These are phyloP conservation scores for Parastagonospora avenae DNA, from an alignment of 2,329 filamentous ascomycete genomes.

Conservation along the genomic window DNA sequence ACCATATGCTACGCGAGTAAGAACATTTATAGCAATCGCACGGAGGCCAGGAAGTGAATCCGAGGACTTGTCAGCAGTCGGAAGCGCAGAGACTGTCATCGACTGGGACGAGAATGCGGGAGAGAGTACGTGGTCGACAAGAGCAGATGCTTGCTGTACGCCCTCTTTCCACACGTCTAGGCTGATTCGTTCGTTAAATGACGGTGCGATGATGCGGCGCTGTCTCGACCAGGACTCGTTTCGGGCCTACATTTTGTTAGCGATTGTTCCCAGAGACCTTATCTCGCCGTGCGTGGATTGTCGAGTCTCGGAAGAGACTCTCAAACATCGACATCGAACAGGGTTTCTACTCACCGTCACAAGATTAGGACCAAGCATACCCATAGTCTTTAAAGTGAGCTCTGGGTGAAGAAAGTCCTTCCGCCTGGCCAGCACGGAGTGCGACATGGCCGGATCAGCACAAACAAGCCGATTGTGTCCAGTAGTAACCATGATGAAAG, in stretches of 20 bases:
- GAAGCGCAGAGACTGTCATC: too few relatives aligned
- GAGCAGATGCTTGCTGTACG: constrained; percentile 5
- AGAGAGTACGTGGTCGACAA: background rate
- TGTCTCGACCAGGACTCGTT: constrained; percentile 14
- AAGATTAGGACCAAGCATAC: background rate
- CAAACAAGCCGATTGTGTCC: constrained; percentile 6
- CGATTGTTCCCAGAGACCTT: background rate
- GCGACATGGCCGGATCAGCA: constrained; percentile 6
- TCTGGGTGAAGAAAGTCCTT: constrained; percentile 6
- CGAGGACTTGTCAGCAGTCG: background rate
- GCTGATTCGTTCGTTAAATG: constrained; percentile 17
- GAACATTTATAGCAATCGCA: constrained; percentile 7
- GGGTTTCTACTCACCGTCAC: background rate
- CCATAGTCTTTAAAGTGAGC: background rate
- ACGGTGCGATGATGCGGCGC: constrained; percentile 13
- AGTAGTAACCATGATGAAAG: constrained; percentile 21
- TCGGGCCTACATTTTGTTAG: background rate
- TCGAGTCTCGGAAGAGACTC: background rate
- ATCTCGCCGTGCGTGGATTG: background rate
- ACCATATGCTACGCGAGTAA: constrained; percentile 6
- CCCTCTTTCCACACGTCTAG: constrained; percentile 11
- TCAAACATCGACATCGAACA: background rate
- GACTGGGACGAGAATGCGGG: background rate
- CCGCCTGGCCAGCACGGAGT: constrained; percentile 1
- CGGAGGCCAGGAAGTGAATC: constrained; percentile 5